Percentiles rank a stretch among this genome's conserved stretches.
Conservation (phyloP, 2,329 filamentous ascomycete genomes). For the Cladosporium sp. region DNA sequence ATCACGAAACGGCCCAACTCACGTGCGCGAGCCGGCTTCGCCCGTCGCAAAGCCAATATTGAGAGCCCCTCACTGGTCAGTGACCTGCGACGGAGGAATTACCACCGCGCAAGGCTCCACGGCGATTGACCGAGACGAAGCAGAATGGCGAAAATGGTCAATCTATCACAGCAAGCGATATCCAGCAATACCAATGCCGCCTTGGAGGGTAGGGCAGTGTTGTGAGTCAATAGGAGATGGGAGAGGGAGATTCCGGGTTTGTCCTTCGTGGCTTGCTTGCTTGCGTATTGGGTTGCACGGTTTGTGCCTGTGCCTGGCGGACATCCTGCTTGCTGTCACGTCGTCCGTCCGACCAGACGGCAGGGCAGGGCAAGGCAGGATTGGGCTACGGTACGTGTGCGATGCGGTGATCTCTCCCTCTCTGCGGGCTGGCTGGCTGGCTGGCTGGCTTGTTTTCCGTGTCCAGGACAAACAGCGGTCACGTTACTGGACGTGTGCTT, state of each 20-base stretch:
- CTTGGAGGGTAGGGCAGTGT: neutral
- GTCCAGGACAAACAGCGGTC: neutral
- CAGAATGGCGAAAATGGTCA: neutral
- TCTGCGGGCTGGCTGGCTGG: too few relatives aligned
- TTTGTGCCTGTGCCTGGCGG: neutral
- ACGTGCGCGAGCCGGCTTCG: neutral
- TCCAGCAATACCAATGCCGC: neutral
- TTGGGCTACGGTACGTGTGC: neutral
- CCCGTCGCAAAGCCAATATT: neutral
- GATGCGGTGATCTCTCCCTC: neutral
- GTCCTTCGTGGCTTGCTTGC: neutral
- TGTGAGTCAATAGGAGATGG: neutral
- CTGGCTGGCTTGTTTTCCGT: neutral
- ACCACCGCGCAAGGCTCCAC: neutral
- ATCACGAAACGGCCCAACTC: neutral
- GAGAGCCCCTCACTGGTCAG: neutral
- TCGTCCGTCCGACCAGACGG: neutral
- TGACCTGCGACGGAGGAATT: neutral
- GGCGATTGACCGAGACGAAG: neutral
- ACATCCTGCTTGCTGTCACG: too few relatives aligned
- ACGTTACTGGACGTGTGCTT: slow-evolving; percentile 7
- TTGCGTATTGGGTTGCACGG: neutral
- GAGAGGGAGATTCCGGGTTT: neutral
- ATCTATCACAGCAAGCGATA: neutral
- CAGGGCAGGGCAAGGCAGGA: too few relatives aligned